Evolutionary conservation across 306 rosid species (phyloP).

Genomic region (Begonia loranthoides): DNA sequence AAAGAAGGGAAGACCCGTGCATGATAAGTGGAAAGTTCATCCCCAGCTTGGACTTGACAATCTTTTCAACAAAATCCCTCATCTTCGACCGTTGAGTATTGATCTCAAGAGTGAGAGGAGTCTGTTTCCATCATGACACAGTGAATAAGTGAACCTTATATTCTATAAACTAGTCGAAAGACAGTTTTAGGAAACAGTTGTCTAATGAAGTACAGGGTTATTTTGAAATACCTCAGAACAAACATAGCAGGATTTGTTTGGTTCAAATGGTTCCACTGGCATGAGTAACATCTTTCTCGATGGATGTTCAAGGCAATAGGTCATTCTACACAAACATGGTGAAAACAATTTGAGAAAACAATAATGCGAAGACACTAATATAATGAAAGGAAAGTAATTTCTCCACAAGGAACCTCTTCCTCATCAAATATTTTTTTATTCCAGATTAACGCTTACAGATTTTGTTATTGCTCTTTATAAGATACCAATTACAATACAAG

Average conservation of each 20-base stretch:
- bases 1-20: conserved; percentile 65
- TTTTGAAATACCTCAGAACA: conserved; percentile 66
- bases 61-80: conserved; percentile 78
- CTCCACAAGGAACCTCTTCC: too few relatives aligned
- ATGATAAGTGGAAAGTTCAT: conserved; percentile 78
- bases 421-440: too few relatives aligned
- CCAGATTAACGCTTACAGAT: too few relatives aligned
- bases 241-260: conserved; percentile 87
- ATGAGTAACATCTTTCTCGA: conserved; percentile 74
- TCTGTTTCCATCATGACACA: conserved; percentile 35
- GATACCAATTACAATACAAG: too few relatives aligned
- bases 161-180: background rate
- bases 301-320: conserved; percentile 92
- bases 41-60: conserved; percentile 80
- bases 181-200: background rate
- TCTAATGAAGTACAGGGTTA: background rate
- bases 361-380: background rate
- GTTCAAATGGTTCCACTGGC: conserved; percentile 98
- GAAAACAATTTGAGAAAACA: conserved; percentile 7
- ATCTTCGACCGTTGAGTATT: conserved; percentile 64
- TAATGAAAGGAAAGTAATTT: too few relatives aligned
- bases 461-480: too few relatives aligned
- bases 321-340: conserved; percentile 45
- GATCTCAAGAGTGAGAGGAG: conserved; percentile 74
- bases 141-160: conserved; percentile 3